Conservation (phyloP, 768 basidiomycete species). For the Lepiota brunneoincarnata region DNA sequence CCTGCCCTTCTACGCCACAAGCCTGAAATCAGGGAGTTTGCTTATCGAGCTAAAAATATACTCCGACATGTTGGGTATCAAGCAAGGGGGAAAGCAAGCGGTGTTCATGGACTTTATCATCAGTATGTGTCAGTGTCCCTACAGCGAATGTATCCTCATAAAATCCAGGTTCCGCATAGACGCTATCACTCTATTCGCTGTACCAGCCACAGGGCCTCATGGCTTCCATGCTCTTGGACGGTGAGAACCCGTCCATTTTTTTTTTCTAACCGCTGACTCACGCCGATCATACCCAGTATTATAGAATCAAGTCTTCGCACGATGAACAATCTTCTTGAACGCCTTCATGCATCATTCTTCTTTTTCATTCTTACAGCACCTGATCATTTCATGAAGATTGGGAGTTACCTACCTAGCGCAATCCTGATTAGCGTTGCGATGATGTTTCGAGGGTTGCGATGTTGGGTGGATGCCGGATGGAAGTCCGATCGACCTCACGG, state of each 20-base stretch:
- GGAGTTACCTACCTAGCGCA: constrained; percentile 85
- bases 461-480: constrained; percentile 73
- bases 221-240: constrained; percentile 92
- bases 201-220: constrained; percentile 88
- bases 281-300: constrained; percentile 42
- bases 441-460: constrained; percentile 77
- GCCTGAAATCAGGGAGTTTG: constrained; percentile 47
- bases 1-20: constrained; percentile 41
- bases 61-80: constrained; percentile 70
- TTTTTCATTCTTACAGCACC: constrained; percentile 79
- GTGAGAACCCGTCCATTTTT: constrained; percentile 37
- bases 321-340: constrained; percentile 91
- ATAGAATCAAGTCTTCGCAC: constrained; percentile 88
- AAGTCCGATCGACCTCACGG: constrained; percentile 15
- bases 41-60: constrained; percentile 63
- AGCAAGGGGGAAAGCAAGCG: constrained; percentile 77
- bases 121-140: constrained; percentile 43
- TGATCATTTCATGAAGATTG: constrained; percentile 81
- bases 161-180: constrained; percentile 83
- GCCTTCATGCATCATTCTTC: constrained; percentile 97
- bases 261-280: neutral
- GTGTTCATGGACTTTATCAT: constrained; percentile 88
- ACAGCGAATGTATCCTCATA: constrained; percentile 1
- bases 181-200: constrained; percentile 85
- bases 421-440: constrained; percentile 81